Base-by-base conservation (phyloP, 2,329 filamentous ascomycete species). In the Diaporthe aspalathi region DNA sequence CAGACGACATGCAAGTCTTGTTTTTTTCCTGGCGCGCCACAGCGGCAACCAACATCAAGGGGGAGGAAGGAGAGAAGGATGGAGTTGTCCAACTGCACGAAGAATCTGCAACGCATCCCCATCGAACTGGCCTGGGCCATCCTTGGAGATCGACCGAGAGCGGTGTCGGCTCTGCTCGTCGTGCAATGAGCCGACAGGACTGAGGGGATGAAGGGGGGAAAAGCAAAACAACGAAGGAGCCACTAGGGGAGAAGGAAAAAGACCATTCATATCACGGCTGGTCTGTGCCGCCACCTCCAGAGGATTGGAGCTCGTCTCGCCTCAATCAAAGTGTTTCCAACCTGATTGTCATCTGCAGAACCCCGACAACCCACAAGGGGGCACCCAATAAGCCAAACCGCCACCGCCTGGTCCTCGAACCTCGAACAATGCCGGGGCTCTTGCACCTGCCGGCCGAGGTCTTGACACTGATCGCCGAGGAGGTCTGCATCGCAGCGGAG, bases 391-490 rank as follows among this genome's bases (percentile, higher is more conserved):
- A n/a, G n/a, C n/a, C n/a, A 32, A 35, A 63, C n/a, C 29, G 6
- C 20, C 29, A 43, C 43, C 43, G n/a, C n/a, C n/a, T n/a, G 32
- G 43, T 63, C 35, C 57, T 63, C 57, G 43, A 63, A 47, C n/a
- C 17, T 35, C 27, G 20, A 63, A 63, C 27, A 45, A 49, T 63
- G 43, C 43, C 57, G 35, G 57, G 57, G n/a, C 60, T 49, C 49
- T 49, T 35, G 12, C 17, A 63, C 43, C 43, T 63, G 43, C 43
- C 27, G 60, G 6, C 24, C 57, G 57, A 63, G 57, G 57, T 38
- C 16, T 43, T 63, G 45, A 50, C 43, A 65, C 60, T 38, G 60
- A 65, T 65, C 45, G 60, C 50, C 60, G 43, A 65, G 60, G 60
- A 65, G 20, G 43, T 50, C 60, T 50, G 45, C 60, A 50, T 65